Conservation (phyloP, 495 filamentous ascomycete species). For the Aspergillus kassunensis region DNA sequence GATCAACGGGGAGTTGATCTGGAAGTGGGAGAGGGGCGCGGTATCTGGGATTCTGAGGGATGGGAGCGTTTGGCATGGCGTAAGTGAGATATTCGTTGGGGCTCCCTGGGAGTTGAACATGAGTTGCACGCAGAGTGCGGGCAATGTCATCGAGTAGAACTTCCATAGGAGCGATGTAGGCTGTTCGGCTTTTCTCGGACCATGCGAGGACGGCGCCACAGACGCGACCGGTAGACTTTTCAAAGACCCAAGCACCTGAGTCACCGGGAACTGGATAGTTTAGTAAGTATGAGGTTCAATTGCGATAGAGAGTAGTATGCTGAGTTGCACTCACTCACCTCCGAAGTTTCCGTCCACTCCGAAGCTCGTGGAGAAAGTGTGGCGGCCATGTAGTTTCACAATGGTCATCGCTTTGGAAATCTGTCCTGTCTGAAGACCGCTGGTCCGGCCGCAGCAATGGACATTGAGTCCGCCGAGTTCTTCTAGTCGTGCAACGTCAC, state of each 20-base stretch:
- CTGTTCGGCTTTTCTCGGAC: slow-evolving; percentile 67
- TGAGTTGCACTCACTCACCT: slow-evolving; percentile 40
- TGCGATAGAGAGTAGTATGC: neutral
- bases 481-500: slow-evolving; percentile 42
- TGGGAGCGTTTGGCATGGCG: slow-evolving; percentile 18
- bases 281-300: slow-evolving; percentile 3
- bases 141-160: slow-evolving; percentile 81
- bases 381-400: slow-evolving; percentile 77
- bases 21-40: slow-evolving; percentile 18
- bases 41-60: slow-evolving; percentile 20
- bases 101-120: slow-evolving; percentile 36
- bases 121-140: slow-evolving; percentile 55
- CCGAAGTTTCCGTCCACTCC: slow-evolving; percentile 70
- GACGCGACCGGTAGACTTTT: slow-evolving; percentile 71
- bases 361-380: slow-evolving; percentile 77
- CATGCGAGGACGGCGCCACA: slow-evolving; percentile 89
- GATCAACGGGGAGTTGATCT: slow-evolving; percentile 35
- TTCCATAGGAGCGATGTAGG: slow-evolving; percentile 94
- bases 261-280: slow-evolving; percentile 67
- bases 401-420: slow-evolving; percentile 72
- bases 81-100: slow-evolving; percentile 28
- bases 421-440: slow-evolving; percentile 71
- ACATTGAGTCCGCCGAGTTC: slow-evolving; percentile 69
- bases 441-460: slow-evolving; percentile 89
- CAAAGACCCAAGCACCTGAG: slow-evolving; percentile 89